A percentile compares a stretch with the other conserved stretches of the same genome.
Evolutionary conservation across 176 grass and related monocot species (phyloP).

Genomic region (Coix lacrymajobi): DNA sequence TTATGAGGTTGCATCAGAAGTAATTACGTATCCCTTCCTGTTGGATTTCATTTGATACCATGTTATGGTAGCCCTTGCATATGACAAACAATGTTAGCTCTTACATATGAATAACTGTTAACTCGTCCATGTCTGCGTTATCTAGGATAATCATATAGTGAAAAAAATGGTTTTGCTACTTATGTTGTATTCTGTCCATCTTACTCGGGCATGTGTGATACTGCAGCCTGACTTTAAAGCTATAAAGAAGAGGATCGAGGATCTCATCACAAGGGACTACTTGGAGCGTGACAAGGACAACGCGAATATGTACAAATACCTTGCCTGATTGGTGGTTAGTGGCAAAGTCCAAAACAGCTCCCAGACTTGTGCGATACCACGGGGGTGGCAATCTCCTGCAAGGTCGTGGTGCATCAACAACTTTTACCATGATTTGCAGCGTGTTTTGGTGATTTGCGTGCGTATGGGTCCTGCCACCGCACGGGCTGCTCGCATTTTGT

Average conservation of each 20-base stretch:
- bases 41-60: not conserved
- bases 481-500: constrained; percentile 36
- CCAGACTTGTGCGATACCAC: not conserved
- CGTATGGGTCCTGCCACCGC: not conserved
- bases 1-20: not conserved
- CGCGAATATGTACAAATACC: constrained; percentile 64
- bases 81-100: too few relatives aligned
- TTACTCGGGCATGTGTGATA: not conserved
- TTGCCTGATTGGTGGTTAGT: constrained; percentile 43
- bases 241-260: constrained; percentile 74
- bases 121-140: not conserved
- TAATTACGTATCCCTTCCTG: not conserved
- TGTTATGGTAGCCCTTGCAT: not conserved
- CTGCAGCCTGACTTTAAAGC: constrained; percentile 73
- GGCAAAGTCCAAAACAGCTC: not conserved
- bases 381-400: constrained; percentile 23
- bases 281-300: constrained; percentile 69
- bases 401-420: constrained; percentile 7
- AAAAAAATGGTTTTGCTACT: not conserved
- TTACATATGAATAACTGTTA: too few relatives aligned
- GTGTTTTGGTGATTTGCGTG: constrained; percentile 12
- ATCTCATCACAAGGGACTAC: constrained; percentile 75
- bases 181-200: not conserved
- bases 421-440: not conserved
- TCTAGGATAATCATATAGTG: not conserved